Evolutionary conservation across 1,139 yeast genomes (phyloP).

Genomic region (Sugiyamaella paludigena): DNA sequence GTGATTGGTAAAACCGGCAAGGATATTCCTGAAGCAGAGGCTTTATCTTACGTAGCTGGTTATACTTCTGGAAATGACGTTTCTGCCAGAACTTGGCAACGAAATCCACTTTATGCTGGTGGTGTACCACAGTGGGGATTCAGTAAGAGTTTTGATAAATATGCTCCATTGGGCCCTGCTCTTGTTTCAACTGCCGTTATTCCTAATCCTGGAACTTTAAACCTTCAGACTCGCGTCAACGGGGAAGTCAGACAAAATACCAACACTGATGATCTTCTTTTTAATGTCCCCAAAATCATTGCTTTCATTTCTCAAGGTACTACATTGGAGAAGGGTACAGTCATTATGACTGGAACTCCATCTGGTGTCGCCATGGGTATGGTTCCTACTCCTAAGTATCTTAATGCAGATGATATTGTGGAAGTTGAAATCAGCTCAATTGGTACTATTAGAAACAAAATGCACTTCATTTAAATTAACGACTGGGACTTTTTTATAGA

Average conservation of each 20-base stretch:
- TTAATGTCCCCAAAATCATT: slow-evolving; percentile 25
- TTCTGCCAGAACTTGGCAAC: slow-evolving; percentile 45
- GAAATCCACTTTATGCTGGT: slow-evolving; percentile 19
- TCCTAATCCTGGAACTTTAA: slow-evolving; percentile 36
- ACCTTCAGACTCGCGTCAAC: slow-evolving; percentile 34
- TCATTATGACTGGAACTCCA: slow-evolving; percentile 21
- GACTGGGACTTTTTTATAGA: no score
- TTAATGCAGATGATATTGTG: slow-evolving; percentile 39
- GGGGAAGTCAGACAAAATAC: slow-evolving; percentile 40
- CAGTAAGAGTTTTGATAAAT: slow-evolving; percentile 44
- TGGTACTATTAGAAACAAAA: slow-evolving; percentile 38
- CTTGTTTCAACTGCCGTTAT: slow-evolving; percentile 35
- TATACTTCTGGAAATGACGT: slow-evolving; percentile 44
- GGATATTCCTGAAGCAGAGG: slow-evolving; percentile 39
- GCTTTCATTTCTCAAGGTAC: slow-evolving; percentile 20
- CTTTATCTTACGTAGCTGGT: slow-evolving; percentile 40
- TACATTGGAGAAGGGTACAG: slow-evolving; percentile 18
- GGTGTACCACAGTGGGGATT: slow-evolving; percentile 41
- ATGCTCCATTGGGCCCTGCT: slow-evolving; percentile 43
- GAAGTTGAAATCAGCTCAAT: slow-evolving; percentile 37
- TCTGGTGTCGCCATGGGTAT: slow-evolving; percentile 18
- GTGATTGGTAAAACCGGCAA: slow-evolving; percentile 43
- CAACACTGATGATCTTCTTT: slow-evolving; percentile 41
- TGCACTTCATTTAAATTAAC: slow-evolving; percentile 24
- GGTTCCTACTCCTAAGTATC: slow-evolving; percentile 25